phyloP scores from a whole-genome alignment of 169 alveolate species.

The Plasmodium inui region DNA sequence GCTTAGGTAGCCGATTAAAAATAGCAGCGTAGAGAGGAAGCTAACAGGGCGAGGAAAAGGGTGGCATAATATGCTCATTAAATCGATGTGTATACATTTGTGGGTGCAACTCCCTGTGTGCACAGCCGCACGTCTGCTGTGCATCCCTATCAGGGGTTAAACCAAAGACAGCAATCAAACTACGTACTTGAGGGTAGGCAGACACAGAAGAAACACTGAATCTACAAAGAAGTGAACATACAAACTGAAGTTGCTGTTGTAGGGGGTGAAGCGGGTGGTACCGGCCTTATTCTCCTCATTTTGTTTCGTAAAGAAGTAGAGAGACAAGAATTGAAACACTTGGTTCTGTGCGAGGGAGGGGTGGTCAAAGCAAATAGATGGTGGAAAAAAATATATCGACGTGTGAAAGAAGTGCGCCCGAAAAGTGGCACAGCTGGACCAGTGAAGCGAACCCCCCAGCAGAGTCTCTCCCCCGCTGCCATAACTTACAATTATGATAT shows the following conservation, averaged over 20 bases:
- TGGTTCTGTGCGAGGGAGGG: conserved; percentile 28
- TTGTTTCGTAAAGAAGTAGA: conserved; percentile 52
- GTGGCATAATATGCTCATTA: neutral
- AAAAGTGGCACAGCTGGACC: neutral
- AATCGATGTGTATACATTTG: neutral
- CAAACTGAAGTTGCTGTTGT: conserved; percentile 54
- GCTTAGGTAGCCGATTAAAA: conserved; percentile 17
- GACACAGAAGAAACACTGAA: conserved; percentile 51
- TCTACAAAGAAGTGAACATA: conserved; percentile 68
- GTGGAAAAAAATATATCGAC: neutral
- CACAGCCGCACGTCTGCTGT: neutral
- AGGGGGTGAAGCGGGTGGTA: neutral
- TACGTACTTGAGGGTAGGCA: conserved; percentile 55
- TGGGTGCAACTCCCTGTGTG: neutral
- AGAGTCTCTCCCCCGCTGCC: neutral
- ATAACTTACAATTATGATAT: conserved; percentile 52
- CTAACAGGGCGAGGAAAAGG: conserved; percentile 7
- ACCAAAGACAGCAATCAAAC: neutral
- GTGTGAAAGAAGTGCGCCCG: neutral
- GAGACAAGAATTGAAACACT: conserved; percentile 51
- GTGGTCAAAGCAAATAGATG: neutral
- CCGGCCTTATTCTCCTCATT: conserved; percentile 8
- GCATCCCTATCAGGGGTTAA: neutral
- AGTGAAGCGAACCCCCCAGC: neutral
- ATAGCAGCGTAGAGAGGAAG: conserved; percentile 6